These are phyloP conservation scores for Suillus weaverae DNA, from an alignment of 768 basidiomycete genomes.

Conservation along the genomic window DNA sequence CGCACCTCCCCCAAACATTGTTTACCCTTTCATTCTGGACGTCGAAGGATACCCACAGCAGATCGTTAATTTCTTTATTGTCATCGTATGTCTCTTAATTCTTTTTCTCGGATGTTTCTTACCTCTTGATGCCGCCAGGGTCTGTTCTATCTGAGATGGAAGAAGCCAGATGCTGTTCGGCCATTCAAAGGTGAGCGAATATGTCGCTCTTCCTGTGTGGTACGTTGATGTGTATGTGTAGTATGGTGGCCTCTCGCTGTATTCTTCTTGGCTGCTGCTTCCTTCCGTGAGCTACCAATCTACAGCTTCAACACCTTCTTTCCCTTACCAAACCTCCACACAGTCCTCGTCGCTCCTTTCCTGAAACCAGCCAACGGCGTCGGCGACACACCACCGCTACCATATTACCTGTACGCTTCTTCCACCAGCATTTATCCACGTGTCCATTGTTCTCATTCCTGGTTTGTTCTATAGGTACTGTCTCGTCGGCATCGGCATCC, in stretches of 20 bases:
- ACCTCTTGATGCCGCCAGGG: constrained; percentile 33
- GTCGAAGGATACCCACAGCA: constrained; percentile 50
- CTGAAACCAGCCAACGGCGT: constrained; percentile 51
- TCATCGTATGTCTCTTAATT: constrained; percentile 40
- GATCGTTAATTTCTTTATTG: constrained; percentile 57
- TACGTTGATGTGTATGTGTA: constrained; percentile 13
- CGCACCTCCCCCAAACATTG: constrained; percentile 51
- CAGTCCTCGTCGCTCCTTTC: constrained; percentile 60
- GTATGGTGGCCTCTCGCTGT: constrained; percentile 58
- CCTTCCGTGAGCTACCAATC: constrained; percentile 43
- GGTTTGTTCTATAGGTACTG: constrained; percentile 40
- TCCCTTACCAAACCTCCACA: neutral
- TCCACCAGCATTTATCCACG: neutral
- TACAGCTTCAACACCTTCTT: fast-evolving
- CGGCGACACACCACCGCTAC: constrained; percentile 60
- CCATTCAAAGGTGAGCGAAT: constrained; percentile 51
- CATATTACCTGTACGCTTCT: constrained; percentile 49
- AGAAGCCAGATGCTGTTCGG: constrained; percentile 43
- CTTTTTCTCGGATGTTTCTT: too few species aligned
- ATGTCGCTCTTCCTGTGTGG: neutral
- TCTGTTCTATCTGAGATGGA: constrained; percentile 57
- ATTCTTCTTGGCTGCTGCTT: constrained; percentile 52
- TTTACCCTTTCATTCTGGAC: constrained; percentile 63
- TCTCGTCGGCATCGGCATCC: constrained; percentile 51
- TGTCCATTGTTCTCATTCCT: neutral